Evolutionary conservation across 2,329 filamentous ascomycete genomes (phyloP).

Genomic region (Phaeosphaeriaceae sp.): DNA sequence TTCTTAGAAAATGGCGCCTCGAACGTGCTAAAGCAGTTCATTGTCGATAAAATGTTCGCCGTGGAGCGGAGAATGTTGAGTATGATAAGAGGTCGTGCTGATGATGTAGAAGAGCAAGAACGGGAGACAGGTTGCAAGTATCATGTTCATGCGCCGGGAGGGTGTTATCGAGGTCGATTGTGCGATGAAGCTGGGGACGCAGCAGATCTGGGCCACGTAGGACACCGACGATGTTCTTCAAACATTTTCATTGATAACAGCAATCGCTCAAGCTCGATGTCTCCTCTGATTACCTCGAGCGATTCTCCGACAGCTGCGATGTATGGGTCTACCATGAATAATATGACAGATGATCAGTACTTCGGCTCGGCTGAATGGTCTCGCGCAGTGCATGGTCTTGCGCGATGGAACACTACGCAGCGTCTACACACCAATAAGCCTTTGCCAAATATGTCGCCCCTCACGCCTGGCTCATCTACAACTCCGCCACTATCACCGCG

Average conservation of each 20-base stretch:
- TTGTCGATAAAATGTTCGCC: conserved; percentile 18
- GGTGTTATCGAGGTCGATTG: conserved; percentile 9
- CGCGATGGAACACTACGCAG: not conserved
- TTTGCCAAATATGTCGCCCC: not conserved
- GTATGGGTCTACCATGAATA: not conserved
- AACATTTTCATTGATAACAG: not conserved
- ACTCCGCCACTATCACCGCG: not conserved
- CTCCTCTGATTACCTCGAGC: not conserved
- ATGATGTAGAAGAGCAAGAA: not conserved
- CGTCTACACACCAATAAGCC: not conserved
- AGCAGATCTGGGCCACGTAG: not conserved
- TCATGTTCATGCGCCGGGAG: conserved; percentile 10
- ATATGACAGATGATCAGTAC: not conserved
- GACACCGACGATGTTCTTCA: not conserved
- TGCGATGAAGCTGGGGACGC: not conserved
- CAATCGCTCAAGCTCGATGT: not conserved
- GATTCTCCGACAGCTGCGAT: not conserved
- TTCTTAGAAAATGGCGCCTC: conserved; percentile 13
- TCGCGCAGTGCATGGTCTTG: not conserved
- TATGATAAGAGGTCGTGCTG: conserved; percentile 10
- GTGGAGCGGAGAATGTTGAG: conserved; percentile 13
- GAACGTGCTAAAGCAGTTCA: conserved; percentile 3
- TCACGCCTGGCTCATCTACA: not conserved
- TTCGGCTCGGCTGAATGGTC: not conserved
- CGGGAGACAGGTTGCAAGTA: conserved; percentile 7